These are phyloP conservation scores for Colletotrichum endophyticum DNA, from an alignment of 2,329 filamentous ascomycete genomes.

Conservation along the genomic window DNA sequence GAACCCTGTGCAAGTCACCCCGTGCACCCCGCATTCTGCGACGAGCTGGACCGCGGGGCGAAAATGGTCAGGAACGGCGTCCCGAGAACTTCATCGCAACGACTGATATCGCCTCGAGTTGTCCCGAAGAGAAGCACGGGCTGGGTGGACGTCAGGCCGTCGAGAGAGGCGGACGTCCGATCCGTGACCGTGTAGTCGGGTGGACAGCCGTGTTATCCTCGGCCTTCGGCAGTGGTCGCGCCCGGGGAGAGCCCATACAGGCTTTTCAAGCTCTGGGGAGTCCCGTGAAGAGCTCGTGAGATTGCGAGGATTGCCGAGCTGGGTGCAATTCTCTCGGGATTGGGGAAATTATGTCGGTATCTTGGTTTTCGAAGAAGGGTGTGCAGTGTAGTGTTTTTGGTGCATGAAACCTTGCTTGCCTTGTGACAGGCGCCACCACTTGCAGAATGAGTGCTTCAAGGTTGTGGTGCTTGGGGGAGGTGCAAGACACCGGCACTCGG, in stretches of 20 bases:
- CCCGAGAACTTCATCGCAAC: neutral
- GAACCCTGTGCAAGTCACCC: neutral
- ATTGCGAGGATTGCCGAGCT: slow-evolving; percentile 12
- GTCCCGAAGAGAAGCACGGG: neutral
- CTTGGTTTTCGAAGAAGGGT: neutral
- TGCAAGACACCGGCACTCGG: neutral
- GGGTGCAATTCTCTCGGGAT: neutral
- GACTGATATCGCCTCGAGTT: slow-evolving; percentile 17
- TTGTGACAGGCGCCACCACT: neutral
- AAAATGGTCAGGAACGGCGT: slow-evolving; percentile 27
- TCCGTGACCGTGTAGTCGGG: neutral
- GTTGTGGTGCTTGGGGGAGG: neutral
- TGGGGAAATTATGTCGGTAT: neutral
- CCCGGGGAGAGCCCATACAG: neutral
- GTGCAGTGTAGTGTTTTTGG: neutral
- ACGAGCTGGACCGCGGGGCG: slow-evolving; percentile 13
- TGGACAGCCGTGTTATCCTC: slow-evolving; percentile 21
- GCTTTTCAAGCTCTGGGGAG: neutral
- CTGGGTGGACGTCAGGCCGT: neutral
- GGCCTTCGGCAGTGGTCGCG: slow-evolving; percentile 9
- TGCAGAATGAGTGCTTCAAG: neutral
- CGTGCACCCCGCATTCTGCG: neutral
- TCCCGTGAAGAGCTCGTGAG: slow-evolving; percentile 11
- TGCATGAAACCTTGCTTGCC: neutral
- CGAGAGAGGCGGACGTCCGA: neutral